Evolutionary conservation across 2,329 filamentous ascomycete genomes (phyloP).

Genomic region (Colletotrichum horii): DNA sequence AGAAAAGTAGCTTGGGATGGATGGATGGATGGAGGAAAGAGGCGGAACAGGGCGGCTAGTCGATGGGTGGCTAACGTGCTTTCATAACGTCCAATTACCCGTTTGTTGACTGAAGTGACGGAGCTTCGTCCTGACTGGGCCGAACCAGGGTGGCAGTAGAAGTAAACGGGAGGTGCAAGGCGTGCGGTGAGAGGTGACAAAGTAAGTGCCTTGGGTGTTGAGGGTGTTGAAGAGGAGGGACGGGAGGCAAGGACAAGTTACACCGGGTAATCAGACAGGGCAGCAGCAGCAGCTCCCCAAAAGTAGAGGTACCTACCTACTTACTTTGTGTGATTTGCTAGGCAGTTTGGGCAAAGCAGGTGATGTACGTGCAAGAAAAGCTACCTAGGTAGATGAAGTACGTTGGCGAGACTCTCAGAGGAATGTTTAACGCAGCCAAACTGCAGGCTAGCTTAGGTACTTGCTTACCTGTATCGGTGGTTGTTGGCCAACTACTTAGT

Average conservation of each 20-base stretch:
- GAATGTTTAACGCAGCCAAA: neutral
- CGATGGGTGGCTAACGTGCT: neutral
- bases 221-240: neutral
- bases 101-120: neutral
- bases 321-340: neutral
- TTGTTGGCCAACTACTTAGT: neutral
- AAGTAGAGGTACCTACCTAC: neutral
- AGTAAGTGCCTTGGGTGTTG: neutral
- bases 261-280: neutral
- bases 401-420: neutral
- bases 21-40: slow-evolving; percentile 4
- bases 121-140: neutral
- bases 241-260: neutral
- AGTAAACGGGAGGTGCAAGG: neutral
- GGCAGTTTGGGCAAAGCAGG: neutral
- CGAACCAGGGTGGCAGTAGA: neutral
- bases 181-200: neutral
- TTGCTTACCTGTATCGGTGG: neutral
- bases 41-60: slow-evolving; percentile 6
- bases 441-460: neutral
- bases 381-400: neutral
- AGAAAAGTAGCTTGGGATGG: neutral
- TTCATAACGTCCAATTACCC: neutral
- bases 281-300: neutral
- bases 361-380: neutral